phyloP scores from a whole-genome alignment of 176 grass and related monocot genomes.

The Dactylis glomerata region DNA sequence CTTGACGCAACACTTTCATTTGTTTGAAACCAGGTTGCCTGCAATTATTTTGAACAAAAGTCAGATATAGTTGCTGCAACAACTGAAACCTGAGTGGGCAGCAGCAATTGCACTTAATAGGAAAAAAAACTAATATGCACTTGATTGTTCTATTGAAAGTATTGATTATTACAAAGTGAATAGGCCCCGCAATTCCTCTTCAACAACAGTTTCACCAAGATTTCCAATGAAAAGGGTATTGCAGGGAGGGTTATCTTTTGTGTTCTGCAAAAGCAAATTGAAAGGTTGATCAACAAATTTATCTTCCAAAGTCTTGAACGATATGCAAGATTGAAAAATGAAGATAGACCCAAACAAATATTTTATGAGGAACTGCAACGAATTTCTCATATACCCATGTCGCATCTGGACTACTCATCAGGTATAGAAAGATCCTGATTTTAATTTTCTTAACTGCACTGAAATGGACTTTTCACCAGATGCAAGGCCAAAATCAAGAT shows the following conservation, averaged over 20 bases:
- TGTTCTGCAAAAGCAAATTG: constrained; percentile 74
- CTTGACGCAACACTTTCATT: constrained; percentile 96
- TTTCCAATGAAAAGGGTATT: constrained; percentile 99
- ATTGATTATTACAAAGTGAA: constrained; percentile 76
- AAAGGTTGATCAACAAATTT: background rate
- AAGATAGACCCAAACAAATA: background rate
- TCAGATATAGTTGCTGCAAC: background rate
- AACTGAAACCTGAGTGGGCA: background rate
- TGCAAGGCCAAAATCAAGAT: background rate
- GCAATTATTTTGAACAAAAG: constrained; percentile 28
- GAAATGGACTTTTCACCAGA: background rate
- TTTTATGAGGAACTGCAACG: background rate
- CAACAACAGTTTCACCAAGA: constrained; percentile 95
- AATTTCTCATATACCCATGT: background rate
- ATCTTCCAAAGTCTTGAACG: background rate
- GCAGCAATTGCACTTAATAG: background rate
- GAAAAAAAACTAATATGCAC: background rate
- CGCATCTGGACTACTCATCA: background rate
- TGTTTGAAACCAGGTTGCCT: constrained; percentile 98
- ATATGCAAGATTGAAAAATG: background rate
- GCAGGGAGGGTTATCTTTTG: constrained; percentile 97
- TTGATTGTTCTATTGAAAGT: constrained; percentile 9
- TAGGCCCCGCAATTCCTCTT: constrained; percentile 86
- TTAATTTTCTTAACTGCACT: background rate
- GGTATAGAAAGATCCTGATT: background rate